Evolutionary conservation across 352 stramenopile species (phyloP), one percentile per base, ranked within the genome.

Genomic region (Globisporangium heterothallicum): DNA sequence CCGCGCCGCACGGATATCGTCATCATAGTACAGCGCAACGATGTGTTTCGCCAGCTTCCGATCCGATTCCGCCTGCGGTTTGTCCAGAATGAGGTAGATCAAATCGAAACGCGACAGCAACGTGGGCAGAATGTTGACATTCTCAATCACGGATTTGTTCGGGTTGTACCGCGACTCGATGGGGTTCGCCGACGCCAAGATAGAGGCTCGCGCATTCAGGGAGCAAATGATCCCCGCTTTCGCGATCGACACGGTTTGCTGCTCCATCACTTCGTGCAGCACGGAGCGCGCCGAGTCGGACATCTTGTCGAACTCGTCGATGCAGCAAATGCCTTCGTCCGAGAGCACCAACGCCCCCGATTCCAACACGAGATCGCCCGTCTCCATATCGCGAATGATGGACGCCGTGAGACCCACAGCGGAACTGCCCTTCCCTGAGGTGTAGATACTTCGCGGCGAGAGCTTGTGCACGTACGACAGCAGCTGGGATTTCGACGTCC

Each of bases 241-340:
- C 12, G 97, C 96, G 47, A 99, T 97, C 35, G 86, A 98, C 4
- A 99, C 90, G 13, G 95, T 99, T 66, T 99, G 95, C 65, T 99
- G 96, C 74, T 99, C 97, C 94, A 98, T 99, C n/a, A 95, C 97
- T 80, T 99, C 97, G 74, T 99, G 97, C 8, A 99, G 79, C 46
- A 99, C 96, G 2, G 94, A 96, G 36, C 97, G 88, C 25, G 96
- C 98, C 2, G 91, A 96, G 54, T 98, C 97, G 30, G 79, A 96
- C 96, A 99, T 99, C 72, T 99, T 99, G 64, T 99, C 96, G 65
- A 99, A 99, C 72, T 99, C 97, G 70, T 99, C 95, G 45, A 99
- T 99, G 67, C 97, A 99, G 71, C 96, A 99, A 61, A 99, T 96
- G 13, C 97, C 97, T 49, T 96, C 81, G 60, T 99, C 97, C 14